A percentile compares a stretch with the other conserved stretches of the same genome.
These are phyloP conservation scores for Pythium grandisporangium DNA, from an alignment of 352 stramenopile genomes.

Conservation along the genomic window DNA sequence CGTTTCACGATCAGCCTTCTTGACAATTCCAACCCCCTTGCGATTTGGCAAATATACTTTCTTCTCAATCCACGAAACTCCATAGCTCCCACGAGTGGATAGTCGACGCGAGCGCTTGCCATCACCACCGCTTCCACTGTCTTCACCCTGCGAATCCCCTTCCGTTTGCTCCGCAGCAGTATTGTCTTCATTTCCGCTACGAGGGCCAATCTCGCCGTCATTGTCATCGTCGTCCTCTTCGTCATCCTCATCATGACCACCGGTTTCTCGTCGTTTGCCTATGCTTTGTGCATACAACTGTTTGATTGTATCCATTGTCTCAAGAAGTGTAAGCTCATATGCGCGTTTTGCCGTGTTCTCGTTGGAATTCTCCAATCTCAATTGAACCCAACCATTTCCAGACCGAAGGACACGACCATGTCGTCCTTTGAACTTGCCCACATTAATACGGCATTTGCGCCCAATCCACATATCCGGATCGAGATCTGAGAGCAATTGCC, in stretches of 20 bases:
- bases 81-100: conserved; percentile 74
- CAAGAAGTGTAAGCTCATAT: conserved; percentile 79
- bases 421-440: conserved; percentile 80
- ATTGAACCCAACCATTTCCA: conserved; percentile 84
- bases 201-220: conserved; percentile 32
- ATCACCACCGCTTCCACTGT: no score
- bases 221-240: conserved; percentile 49
- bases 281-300: conserved; percentile 58
- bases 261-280: conserved; percentile 35
- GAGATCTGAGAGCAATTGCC: conserved; percentile 61
- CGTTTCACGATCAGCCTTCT: conserved; percentile 75
- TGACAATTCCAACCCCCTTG: conserved; percentile 71
- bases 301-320: conserved; percentile 79
- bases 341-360: conserved; percentile 83
- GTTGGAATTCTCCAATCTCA: conserved; percentile 73
- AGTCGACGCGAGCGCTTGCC: conserved; percentile 58
- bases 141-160: conserved; percentile 76
- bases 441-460: conserved; percentile 79
- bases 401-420: conserved; percentile 70
- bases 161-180: conserved; percentile 46
- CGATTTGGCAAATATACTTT: conserved; percentile 75
- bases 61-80: conserved; percentile 82
- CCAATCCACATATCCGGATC: conserved; percentile 87
- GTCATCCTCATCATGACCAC: conserved; percentile 20
- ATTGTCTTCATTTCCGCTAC: conserved; percentile 45